Conservation (phyloP, 1,284 basidiomycete genomes). For the Microbotryomycetes sp. region DNA sequence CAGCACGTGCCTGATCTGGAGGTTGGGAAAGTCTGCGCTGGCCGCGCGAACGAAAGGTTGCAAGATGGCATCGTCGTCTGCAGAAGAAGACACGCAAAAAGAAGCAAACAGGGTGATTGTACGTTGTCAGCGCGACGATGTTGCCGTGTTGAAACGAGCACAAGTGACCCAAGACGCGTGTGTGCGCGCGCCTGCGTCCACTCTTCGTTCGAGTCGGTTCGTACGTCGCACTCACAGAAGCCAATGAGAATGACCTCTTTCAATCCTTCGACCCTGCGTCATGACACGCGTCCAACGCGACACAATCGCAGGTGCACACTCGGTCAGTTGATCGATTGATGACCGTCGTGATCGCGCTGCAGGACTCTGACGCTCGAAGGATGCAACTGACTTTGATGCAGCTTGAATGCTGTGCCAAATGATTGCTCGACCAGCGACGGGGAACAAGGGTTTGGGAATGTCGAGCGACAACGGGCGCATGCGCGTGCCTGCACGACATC, state of each 20-base stretch:
- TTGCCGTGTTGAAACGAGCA: too few species aligned
- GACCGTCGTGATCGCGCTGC: not conserved
- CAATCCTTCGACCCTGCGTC: slow-evolving; percentile 44
- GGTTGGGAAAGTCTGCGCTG: slow-evolving; percentile 48
- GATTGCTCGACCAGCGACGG: slow-evolving; percentile 48
- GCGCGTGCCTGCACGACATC: slow-evolving; percentile 41
- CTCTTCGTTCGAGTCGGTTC: too few species aligned
- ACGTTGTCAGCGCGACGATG: too few species aligned
- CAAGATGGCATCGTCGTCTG: slow-evolving; percentile 48
- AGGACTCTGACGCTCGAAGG: not conserved
- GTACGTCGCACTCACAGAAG: slow-evolving; percentile 39
- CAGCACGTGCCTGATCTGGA: slow-evolving; percentile 43
- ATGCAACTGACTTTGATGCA: slow-evolving; percentile 41
- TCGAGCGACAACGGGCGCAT: slow-evolving; percentile 49
- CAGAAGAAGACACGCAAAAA: not conserved
- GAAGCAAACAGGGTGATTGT: not conserved
- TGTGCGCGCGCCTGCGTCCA: too few species aligned
- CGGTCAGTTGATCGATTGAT: not conserved
- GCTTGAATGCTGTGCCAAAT: slow-evolving; percentile 50
- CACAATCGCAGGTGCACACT: too few species aligned
- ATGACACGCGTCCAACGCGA: too few species aligned
- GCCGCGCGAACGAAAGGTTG: slow-evolving; percentile 47
- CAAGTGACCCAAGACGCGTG: too few species aligned
- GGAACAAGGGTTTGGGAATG: slow-evolving; percentile 44
- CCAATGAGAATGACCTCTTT: slow-evolving; percentile 50